Base-by-base conservation (phyloP, 2,329 filamentous ascomycete genomes). In the Paecilomyces sp. region DNA sequence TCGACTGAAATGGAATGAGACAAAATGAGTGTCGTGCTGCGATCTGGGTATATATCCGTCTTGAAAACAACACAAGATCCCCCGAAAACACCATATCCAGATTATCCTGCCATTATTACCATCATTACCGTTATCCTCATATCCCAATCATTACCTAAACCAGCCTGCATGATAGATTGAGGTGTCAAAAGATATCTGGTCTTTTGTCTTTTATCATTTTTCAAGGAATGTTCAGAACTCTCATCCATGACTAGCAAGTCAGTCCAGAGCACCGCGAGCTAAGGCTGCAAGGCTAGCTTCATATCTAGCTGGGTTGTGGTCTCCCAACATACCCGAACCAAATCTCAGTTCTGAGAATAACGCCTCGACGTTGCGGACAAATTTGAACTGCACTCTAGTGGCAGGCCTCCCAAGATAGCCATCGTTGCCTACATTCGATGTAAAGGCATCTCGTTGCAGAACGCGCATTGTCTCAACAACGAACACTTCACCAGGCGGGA, bases 401-500 rank as follows among this genome's bases (percentile, higher is more conserved):
- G 89, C 89, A 8, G 87, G 88, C 55, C 82, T 78, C 0, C 87
- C 87, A n/a, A 88, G 70, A 64, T 74, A 73, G 25, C 80, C 76
- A 57, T 80, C 80, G 51, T 77, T 64, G 22, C 58, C 62, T 25
- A 76, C 25, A 68, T 76, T 61, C 66, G 72, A 61, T 41, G 74
- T 67, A 82, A 89, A 88, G 0, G 87, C 85, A 67, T 89, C 85
- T 12, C 88, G 77, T 64, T 88, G 81, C 61, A 91, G 75, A 3
- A 90, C 88, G 8, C 81, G 80, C 69, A 85, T 85, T 25, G 82
- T 87, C 74, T 91, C 88, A 2, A 92, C 81, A 1, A 86, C 78
- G 67, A 92, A 91, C 0, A 92, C 87, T 70, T 92, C 89, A 0
- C 89, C 89, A 0, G 89, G 89, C 1, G 89, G 89, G 54, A 91